These are phyloP conservation scores for Colletotrichum coccodes DNA, from an alignment of 2,329 filamentous ascomycete genomes.

Conservation along the genomic window DNA sequence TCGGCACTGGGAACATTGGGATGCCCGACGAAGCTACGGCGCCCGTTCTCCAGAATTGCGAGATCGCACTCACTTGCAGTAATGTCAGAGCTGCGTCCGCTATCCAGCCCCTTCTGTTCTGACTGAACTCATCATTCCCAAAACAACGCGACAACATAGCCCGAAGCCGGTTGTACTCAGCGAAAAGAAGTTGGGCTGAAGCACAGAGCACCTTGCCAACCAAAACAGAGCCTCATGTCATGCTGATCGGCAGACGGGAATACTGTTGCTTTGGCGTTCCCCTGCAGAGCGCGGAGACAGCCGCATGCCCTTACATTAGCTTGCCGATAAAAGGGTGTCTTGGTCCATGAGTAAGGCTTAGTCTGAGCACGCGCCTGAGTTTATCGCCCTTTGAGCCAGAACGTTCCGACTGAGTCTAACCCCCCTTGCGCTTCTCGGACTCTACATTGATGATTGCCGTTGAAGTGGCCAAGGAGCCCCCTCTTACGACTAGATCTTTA, in stretches of 20 bases:
- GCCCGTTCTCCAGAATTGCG: background rate
- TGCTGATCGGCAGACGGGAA: constrained; percentile 9
- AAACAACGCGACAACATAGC: background rate
- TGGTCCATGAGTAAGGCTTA: background rate
- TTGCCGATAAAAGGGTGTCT: background rate
- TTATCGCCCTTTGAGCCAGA: background rate
- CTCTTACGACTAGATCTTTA: background rate
- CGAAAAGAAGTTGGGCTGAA: background rate
- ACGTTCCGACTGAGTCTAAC: background rate
- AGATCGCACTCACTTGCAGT: background rate
- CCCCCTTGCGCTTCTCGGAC: background rate
- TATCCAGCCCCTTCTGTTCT: background rate
- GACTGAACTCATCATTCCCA: background rate
- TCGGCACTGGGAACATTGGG: background rate
- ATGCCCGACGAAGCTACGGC: background rate
- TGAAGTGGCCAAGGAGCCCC: background rate
- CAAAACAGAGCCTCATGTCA: constrained; percentile 11
- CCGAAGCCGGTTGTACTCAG: background rate
- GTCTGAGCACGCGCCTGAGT: background rate
- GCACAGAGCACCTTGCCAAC: background rate
- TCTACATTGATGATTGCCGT: background rate
- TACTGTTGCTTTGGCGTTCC: background rate
- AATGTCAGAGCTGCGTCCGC: background rate
- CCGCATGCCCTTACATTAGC: background rate
- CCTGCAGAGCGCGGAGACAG: background rate